Evolutionary conservation across 106 monocot genomes (phyloP).

Genomic region (Dendrobium huoshanense): DNA sequence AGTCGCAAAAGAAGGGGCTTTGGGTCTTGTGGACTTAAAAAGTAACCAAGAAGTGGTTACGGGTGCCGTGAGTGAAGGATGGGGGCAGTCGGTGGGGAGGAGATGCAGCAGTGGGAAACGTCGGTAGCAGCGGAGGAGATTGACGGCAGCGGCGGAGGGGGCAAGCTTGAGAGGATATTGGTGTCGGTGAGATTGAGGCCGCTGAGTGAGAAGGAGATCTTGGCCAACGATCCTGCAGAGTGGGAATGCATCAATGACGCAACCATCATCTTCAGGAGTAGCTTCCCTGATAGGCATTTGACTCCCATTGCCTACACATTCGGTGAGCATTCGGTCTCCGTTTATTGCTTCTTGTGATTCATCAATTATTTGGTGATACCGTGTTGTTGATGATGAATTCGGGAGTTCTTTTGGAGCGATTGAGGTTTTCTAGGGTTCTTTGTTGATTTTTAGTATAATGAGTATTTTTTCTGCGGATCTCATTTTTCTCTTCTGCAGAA

Average conservation of each 20-base stretch:
- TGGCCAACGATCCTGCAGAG: constrained; percentile 52
- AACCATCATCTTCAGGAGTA: constrained; percentile 66
- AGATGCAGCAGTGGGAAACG: constrained; percentile 41
- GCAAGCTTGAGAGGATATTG: constrained; percentile 69
- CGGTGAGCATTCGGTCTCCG: constrained; percentile 38
- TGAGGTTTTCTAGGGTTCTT: neutral
- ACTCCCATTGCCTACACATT: constrained; percentile 71
- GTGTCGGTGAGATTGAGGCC: constrained; percentile 96
- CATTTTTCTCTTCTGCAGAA: neutral
- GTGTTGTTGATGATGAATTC: neutral
- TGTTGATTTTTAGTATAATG: neutral
- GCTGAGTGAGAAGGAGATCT: constrained; percentile 61
- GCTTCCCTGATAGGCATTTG: constrained; percentile 53
- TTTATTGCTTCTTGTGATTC: neutral
- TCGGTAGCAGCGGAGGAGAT: constrained; percentile 4
- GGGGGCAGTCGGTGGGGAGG: constrained; percentile 63
- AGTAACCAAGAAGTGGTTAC: neutral
- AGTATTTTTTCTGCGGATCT: neutral
- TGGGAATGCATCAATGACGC: constrained; percentile 92
- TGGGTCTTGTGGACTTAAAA: neutral
- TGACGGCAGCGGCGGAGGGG: constrained; percentile 19
- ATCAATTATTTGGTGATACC: neutral
- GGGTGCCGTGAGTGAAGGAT: constrained; percentile 17
- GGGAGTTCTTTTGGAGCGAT: neutral
- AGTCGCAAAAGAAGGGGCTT: neutral